These are phyloP conservation scores for Obelidium mucronatum DNA, from an alignment of 192 early-diverging fungal species.

Conservation along the genomic window DNA sequence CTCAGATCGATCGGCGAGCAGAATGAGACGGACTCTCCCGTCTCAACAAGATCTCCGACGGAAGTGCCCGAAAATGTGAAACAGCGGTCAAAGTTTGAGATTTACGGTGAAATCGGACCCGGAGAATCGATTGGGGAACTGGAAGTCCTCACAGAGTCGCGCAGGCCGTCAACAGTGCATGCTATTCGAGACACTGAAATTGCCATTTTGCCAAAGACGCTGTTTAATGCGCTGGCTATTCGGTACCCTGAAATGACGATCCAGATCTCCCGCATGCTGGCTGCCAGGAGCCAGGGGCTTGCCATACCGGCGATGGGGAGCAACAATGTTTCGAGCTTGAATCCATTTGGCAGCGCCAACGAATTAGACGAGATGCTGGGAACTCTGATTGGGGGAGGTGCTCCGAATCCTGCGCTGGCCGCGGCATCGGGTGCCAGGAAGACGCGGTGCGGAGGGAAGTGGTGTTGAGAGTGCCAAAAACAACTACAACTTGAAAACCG, in stretches of 20 bases:
- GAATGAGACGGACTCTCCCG: constrained; percentile 18
- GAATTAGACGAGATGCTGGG: background rate
- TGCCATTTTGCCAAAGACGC: constrained; percentile 91
- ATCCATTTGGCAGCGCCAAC: constrained; percentile 14
- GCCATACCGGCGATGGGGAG: background rate
- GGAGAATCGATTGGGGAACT: constrained; percentile 96
- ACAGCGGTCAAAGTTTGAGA: constrained; percentile 75
- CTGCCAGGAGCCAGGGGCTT: constrained; percentile 54
- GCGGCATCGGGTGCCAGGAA: background rate
- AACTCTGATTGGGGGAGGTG: constrained; percentile 18
- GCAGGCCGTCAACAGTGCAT: constrained; percentile 86
- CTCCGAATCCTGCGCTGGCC: background rate
- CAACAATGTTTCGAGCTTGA: background rate
- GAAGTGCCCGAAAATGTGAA: background rate
- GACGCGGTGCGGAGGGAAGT: background rate
- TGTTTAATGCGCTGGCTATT: constrained; percentile 91
- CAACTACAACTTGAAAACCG: constrained; percentile 94
- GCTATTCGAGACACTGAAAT: constrained; percentile 98
- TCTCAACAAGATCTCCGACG: constrained; percentile 3
- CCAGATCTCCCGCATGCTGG: constrained; percentile 89
- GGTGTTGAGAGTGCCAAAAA: constrained; percentile 54
- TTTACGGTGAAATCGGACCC: constrained; percentile 92
- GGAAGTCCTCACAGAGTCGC: constrained; percentile 81
- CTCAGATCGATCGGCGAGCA: constrained; percentile 83
- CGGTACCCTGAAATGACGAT: constrained; percentile 92